Evolutionary conservation across 768 basidiomycete species (phyloP).

Genomic region (Coprinellus micaceus): DNA sequence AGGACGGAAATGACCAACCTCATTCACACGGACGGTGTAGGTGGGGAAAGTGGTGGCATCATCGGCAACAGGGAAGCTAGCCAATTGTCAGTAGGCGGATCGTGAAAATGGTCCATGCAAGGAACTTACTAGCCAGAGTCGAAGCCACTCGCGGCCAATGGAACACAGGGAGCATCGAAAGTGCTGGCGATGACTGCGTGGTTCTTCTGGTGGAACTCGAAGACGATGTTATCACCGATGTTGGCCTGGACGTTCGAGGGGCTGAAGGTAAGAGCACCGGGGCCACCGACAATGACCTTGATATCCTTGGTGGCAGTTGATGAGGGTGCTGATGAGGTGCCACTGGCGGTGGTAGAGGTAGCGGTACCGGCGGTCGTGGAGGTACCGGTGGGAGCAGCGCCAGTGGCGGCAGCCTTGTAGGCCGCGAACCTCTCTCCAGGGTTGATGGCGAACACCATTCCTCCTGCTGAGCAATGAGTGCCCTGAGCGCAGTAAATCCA

Average conservation of each 20-base stretch:
- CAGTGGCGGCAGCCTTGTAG: constrained; percentile 53
- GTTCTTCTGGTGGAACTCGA: constrained; percentile 47
- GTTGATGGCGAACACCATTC: constrained; percentile 37
- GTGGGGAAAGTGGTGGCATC: constrained; percentile 46
- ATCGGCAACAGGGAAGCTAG: constrained; percentile 46
- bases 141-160: constrained; percentile 42
- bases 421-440: constrained; percentile 49
- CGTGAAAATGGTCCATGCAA: not conserved
- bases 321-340: constrained; percentile 25
- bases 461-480: constrained; percentile 19
- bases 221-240: constrained; percentile 46
- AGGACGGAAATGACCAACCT: constrained; percentile 29
- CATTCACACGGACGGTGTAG: constrained; percentile 50
- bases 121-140: constrained; percentile 43
- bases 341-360: constrained; percentile 17
- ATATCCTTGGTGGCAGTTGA: constrained; percentile 22
- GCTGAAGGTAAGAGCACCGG: constrained; percentile 32
- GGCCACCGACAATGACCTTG: constrained; percentile 40
- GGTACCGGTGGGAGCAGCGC: constrained; percentile 25
- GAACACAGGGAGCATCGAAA: constrained; percentile 40
- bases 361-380: constrained; percentile 29
- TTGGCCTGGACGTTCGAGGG: constrained; percentile 45
- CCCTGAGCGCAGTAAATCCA: constrained; percentile 15
- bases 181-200: constrained; percentile 44
- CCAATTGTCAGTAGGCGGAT: constrained; percentile 4